Evolutionary conservation across 164 flowering plant genomes (phyloP).

Genomic region (Taxillus chinensis): DNA sequence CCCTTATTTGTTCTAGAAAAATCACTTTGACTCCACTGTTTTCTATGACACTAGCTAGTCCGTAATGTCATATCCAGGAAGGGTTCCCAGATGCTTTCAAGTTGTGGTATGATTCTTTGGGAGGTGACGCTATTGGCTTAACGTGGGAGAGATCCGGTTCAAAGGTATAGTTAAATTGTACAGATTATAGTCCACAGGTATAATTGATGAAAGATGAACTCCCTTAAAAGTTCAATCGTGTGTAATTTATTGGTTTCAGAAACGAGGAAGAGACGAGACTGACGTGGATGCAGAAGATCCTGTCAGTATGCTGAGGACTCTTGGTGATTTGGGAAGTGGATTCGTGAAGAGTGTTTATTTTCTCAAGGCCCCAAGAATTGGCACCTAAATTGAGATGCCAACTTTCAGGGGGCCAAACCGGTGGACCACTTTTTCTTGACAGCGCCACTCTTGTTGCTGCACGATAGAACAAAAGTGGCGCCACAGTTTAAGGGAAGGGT

Average conservation of each 20-base stretch:
- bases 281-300: conserved; percentile 30
- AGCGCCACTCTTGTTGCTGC: no score
- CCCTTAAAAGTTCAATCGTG: not conserved
- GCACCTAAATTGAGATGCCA: conserved; percentile 1
- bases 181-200: not conserved
- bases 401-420: no score
- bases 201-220: not conserved
- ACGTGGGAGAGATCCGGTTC: conserved; percentile 50
- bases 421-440: no score
- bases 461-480: no score
- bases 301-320: conserved; percentile 34
- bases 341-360: conserved; percentile 59
- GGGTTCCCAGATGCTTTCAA: conserved; percentile 46
- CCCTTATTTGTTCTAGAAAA: not conserved
- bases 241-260: conserved; percentile 29
- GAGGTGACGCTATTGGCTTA: conserved; percentile 88
- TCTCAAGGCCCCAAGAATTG: conserved; percentile 53
- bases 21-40: no score
- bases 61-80: conserved; percentile 27
- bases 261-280: conserved; percentile 51
- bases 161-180: conserved; percentile 39
- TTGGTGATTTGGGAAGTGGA: conserved; percentile 81
- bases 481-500: no score
- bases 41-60: not conserved
- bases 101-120: conserved; percentile 85